These are phyloP conservation scores for Chaetomiaceae sp. DNA, from an alignment of 2,329 filamentous ascomycete species.

Conservation along the genomic window DNA sequence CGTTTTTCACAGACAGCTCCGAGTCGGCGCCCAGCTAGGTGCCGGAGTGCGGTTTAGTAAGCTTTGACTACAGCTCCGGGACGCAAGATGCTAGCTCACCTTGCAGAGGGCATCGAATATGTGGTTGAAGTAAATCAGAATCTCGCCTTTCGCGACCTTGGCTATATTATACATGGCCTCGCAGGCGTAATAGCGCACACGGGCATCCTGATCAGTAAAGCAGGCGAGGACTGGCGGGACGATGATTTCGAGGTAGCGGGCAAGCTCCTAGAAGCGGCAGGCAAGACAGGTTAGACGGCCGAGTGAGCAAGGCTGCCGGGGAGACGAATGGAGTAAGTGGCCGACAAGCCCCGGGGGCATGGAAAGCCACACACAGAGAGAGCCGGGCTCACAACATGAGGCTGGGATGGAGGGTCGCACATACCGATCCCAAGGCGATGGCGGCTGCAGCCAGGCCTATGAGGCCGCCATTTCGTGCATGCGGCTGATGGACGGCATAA, in stretches of 20 bases:
- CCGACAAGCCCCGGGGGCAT: neutral
- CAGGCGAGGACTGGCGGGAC: conserved; percentile 95
- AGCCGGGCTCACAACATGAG: neutral
- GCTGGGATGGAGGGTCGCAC: conserved; percentile 30
- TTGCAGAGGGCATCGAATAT: conserved; percentile 97
- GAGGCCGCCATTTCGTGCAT: conserved; percentile 91
- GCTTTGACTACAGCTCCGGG: neutral
- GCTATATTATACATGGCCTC: conserved; percentile 99
- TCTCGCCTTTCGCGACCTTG: conserved; percentile 97
- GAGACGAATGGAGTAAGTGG: neutral
- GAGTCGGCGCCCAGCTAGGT: conserved; percentile 84
- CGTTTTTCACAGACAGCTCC: conserved; percentile 96
- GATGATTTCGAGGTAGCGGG: conserved; percentile 85
- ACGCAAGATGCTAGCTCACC: conserved; percentile 45
- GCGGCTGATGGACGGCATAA: conserved; percentile 92
- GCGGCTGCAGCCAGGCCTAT: conserved; percentile 93
- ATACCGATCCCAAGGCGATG: conserved; percentile 85
- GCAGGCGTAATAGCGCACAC: conserved; percentile 95
- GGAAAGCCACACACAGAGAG: neutral
- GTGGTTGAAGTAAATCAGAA: conserved; percentile 94
- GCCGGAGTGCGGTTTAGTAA: neutral
- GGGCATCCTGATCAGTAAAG: conserved; percentile 95
- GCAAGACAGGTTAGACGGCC: conserved; percentile 1
- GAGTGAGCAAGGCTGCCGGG: conserved; percentile 15
- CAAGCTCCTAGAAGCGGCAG: conserved; percentile 61